phyloP scores from a whole-genome alignment of 331 rosid genomes.

The Dryas integrifolia region DNA sequence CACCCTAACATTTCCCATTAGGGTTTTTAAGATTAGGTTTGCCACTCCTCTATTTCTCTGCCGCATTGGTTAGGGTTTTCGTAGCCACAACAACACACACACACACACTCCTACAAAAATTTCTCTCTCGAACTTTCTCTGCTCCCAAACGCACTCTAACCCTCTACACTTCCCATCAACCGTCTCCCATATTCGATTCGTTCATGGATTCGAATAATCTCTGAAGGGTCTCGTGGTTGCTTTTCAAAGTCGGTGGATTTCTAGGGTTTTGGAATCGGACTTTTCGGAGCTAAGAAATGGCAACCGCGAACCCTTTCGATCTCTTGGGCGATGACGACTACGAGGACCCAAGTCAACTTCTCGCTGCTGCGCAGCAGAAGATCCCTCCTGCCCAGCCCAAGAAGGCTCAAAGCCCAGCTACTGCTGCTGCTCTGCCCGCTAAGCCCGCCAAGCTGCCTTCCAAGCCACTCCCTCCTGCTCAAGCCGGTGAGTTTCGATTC shows the following conservation, averaged over 20 bases:
- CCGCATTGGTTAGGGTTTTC: conserved; percentile 45
- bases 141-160: background rate
- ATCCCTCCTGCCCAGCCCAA: conserved; percentile 41
- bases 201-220: conserved; percentile 35
- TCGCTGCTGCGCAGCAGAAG: conserved; percentile 51
- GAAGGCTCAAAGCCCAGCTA: conserved; percentile 29
- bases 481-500: conserved; percentile 60
- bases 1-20: conserved; percentile 13
- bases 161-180: background rate
- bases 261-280: conserved; percentile 23
- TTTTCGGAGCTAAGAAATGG: conserved; percentile 47
- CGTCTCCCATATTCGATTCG: background rate
- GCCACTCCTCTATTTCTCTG: conserved; percentile 20
- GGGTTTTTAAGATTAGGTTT: conserved; percentile 47
- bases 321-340: conserved; percentile 78
- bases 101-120: background rate
- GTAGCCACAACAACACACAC: background rate
- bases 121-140: background rate
- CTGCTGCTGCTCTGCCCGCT: conserved; percentile 33
- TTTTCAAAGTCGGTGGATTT: conserved; percentile 22
- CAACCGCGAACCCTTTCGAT: conserved; percentile 81
- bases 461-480: conserved; percentile 81
- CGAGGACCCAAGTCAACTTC: conserved; percentile 75
- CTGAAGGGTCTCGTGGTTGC: conserved; percentile 41
- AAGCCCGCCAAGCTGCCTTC: conserved; percentile 76